Base-by-base conservation (phyloP, 2,329 filamentous ascomycete genomes). In the Paecilomyces formosus region DNA sequence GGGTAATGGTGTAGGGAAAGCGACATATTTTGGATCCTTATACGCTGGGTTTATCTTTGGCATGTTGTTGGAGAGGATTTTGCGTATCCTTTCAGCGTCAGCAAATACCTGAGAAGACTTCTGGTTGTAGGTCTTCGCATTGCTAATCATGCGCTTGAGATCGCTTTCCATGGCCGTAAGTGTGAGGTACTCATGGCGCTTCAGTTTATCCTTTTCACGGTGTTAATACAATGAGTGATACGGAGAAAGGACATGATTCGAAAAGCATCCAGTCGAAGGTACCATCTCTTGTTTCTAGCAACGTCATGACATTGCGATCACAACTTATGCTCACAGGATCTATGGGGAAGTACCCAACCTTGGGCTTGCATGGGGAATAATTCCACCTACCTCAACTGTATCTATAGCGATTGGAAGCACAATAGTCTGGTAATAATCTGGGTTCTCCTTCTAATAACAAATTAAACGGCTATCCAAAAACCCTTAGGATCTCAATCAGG, bases 41-140 rank as follows among this genome's bases (percentile, higher is more conserved):
- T 96, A 96, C 15, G 89, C 90, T 13, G 92, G 91, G 66, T 96
- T 96, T 65, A 88, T 83, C 72, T 89, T 89, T 58, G 87, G 88
- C 91, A 96, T 96, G 72, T 86, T 91, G 68, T 92, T 93, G 71
- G 89, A 92, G 49, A 93, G 81, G 2, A 90, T 87, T 75, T 96
- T 96, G 53, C 92, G 84, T 53, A 96, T 84, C 54, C 90, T 85
- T 74, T 96, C 92, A 8, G 92, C 90, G 76, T 96, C 91, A 51
- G 91, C 88, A 69, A 88, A 93, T 39, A 88, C 81, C 58, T 85
- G 77, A 0, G 89, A 90, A 51, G 82, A 83, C 65, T 88, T 88
- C 60, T 87, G 81, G 68, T 93, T 93, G 75, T 85, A 94, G 57
- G 90, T 86, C 73, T 96, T 96, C 35, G 89, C 90, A 69, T 96